Conservation (phyloP, 2,329 filamentous ascomycete genomes). For the Xylariaceae sp. region DNA sequence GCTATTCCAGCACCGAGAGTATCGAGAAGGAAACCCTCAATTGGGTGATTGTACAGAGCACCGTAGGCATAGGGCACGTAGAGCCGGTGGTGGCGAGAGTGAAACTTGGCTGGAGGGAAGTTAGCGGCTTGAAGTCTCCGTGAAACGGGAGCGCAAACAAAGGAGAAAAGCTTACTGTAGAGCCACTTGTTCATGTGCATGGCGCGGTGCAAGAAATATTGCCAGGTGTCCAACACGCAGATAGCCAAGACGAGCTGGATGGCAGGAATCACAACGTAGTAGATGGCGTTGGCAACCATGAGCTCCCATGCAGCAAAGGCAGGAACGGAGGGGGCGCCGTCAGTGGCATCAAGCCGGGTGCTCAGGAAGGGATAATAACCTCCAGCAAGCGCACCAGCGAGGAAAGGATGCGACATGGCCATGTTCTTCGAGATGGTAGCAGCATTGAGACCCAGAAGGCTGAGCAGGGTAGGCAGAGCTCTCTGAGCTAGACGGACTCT, state of each 20-base stretch:
- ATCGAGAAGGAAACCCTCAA: conserved; percentile 91
- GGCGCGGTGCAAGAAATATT: conserved; percentile 91
- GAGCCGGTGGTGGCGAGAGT: conserved; percentile 90
- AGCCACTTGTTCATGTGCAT: conserved; percentile 99
- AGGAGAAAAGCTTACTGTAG: conserved; percentile 66
- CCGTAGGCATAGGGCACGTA: conserved; percentile 98
- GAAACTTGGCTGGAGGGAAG: conserved; percentile 63
- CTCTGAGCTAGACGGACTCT: conserved; percentile 74
- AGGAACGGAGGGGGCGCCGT: conserved; percentile 51
- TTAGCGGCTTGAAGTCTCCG: conserved; percentile 18
- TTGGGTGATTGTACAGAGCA: conserved; percentile 91
- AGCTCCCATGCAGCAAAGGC: conserved; percentile 84
- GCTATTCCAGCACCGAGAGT: conserved; percentile 80
- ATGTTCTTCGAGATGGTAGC: conserved; percentile 69
- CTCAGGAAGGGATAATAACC: conserved; percentile 72
- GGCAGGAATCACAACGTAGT: conserved; percentile 70
- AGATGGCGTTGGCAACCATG: conserved; percentile 66
- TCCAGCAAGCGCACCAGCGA: conserved; percentile 72
- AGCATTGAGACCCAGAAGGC: conserved; percentile 70
- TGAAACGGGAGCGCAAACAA: conserved; percentile 52
- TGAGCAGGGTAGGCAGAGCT: conserved; percentile 66
- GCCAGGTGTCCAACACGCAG: conserved; percentile 86
- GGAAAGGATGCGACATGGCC: conserved; percentile 61
- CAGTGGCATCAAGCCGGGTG: conserved; percentile 49
- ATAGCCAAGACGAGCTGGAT: conserved; percentile 73